Percentiles rank a stretch among this genome's conserved stretches.
phyloP scores from a whole-genome alignment of 768 basidiomycete species.

The Pleurotus tuoliensis region DNA sequence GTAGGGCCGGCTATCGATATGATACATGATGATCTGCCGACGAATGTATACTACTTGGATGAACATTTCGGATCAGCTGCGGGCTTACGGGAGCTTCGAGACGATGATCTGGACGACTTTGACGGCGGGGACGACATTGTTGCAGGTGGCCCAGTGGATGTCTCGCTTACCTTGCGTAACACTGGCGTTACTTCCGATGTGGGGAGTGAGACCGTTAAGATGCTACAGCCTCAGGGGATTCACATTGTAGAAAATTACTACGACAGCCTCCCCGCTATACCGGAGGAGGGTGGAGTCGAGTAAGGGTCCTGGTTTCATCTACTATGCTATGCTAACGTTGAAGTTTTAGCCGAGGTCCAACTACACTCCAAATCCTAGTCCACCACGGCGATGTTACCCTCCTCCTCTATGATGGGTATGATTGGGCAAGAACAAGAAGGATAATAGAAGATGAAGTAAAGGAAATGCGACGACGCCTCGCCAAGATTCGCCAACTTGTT shows the following conservation, averaged over 20 bases:
- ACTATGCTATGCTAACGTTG: not conserved
- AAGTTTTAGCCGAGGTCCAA: conserved; percentile 37
- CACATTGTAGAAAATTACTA: conserved; percentile 72
- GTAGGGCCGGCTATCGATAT: conserved; percentile 81
- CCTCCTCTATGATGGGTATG: conserved; percentile 89
- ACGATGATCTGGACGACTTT: conserved; percentile 73
- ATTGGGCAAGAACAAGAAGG: conserved; percentile 84
- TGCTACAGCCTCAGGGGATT: conserved; percentile 64
- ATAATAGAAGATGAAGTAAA: conserved; percentile 86
- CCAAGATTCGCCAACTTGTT: conserved; percentile 88
- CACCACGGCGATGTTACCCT: conserved; percentile 62
- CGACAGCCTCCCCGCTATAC: conserved; percentile 57
- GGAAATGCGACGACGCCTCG: conserved; percentile 80
- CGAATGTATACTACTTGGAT: conserved; percentile 84
- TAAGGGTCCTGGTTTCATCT: conserved; percentile 25
- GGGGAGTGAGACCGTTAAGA: conserved; percentile 83
- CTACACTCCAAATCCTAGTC: conserved; percentile 50
- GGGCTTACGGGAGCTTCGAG: conserved; percentile 66
- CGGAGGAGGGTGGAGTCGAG: conserved; percentile 40
- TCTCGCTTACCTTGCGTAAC: conserved; percentile 21
- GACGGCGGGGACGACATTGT: conserved; percentile 29
- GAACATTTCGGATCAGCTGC: conserved; percentile 76
- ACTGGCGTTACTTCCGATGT: conserved; percentile 52
- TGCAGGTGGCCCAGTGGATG: conserved; percentile 17
- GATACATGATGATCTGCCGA: conserved; percentile 88